Percentiles rank a stretch among this genome's conserved stretches.
Conservation (phyloP, 192 early-diverging fungal genomes). For the Endogone sp. region DNA sequence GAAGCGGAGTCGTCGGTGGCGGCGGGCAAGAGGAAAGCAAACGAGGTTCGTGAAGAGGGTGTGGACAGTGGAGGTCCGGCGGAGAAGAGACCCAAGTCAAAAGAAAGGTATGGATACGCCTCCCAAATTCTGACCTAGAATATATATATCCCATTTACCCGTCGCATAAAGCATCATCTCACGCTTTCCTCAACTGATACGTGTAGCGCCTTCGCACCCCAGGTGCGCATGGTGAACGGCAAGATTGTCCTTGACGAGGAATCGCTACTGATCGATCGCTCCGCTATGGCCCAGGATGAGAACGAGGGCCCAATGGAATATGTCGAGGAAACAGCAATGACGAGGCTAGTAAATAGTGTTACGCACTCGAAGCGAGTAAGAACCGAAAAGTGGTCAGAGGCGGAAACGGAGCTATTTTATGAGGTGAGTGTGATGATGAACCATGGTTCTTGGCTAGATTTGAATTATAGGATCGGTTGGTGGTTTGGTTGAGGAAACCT, state of each 20-base stretch:
- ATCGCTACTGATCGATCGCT: constrained; percentile 16
- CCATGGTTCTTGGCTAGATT: neutral
- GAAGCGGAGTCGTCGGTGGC: no score
- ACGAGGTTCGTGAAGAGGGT: neutral
- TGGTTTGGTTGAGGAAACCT: neutral
- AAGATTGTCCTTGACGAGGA: constrained; percentile 27
- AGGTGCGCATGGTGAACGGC: constrained; percentile 27
- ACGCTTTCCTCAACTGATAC: neutral
- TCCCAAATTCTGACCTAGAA: neutral
- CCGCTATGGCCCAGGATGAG: neutral
- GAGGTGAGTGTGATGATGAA: constrained; percentile 9
- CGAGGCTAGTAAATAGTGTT: constrained; percentile 16
- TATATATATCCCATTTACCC: no score
- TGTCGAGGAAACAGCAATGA: constrained; percentile 25
- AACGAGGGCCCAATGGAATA: constrained; percentile 15
- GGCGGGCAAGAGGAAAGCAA: neutral
- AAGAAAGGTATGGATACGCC: neutral
- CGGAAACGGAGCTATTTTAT: constrained; percentile 25
- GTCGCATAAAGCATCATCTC: neutral
- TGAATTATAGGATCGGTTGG: neutral
- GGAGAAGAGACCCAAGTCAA: constrained; percentile 14
- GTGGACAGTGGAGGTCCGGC: neutral
- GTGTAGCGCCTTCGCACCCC: constrained; percentile 25
- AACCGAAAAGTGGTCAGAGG: constrained; percentile 11
- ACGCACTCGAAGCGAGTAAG: constrained; percentile 11